Base-by-base conservation (phyloP, 2,329 filamentous ascomycete species). In the Mariannaea elegans region DNA sequence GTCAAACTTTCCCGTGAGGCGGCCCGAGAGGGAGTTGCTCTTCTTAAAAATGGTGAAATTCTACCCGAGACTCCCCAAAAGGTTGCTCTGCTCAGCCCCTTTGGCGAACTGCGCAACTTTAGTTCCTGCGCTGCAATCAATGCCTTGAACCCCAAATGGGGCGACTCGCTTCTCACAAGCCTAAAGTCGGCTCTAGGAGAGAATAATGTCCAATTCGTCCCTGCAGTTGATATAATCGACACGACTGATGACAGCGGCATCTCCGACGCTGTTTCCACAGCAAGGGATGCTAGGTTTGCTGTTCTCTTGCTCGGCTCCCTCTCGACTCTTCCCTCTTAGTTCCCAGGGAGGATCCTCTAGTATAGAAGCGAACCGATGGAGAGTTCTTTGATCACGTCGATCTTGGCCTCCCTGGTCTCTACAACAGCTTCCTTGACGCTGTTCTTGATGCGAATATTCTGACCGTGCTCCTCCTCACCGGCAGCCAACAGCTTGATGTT, bases 11-110 rank as follows among this genome's bases (percentile, higher is more conserved):
- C 62, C 1, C 60, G 38, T 1, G 57, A 65, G 9, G 59, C 62
- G n/a, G 62, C 55, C 6, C 53, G 59, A n/a, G 62, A 66, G 27
- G 59, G 57, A 5, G 53, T 88, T 14, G 86, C 89, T 2, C 80
- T 90, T n/a, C 75, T 90, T 36, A 88, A 89, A 75, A 90, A 90
- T 61, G 80, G 87, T 29, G 79, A 81, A 12, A 75, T 77, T 18
- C 73, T 85, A 2, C 77, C 90, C 1, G 86, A 87, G 5, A 71
- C 85, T 7, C 78, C 62, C 1, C 31, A 55, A 6, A 67, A 65
- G 57, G 55, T 55, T 0, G 68, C 59, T 29, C 54, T 56, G 47
- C 60, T 71, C 1, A 67, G 67, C 1, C 63, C 73, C 5, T 68
- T 76, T 52, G 72, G 73, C 3, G 68, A 74, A 14, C 60, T 66